These are phyloP conservation scores for Populus euphratica DNA, from an alignment of 345 rosid species.

Conservation along the genomic window DNA sequence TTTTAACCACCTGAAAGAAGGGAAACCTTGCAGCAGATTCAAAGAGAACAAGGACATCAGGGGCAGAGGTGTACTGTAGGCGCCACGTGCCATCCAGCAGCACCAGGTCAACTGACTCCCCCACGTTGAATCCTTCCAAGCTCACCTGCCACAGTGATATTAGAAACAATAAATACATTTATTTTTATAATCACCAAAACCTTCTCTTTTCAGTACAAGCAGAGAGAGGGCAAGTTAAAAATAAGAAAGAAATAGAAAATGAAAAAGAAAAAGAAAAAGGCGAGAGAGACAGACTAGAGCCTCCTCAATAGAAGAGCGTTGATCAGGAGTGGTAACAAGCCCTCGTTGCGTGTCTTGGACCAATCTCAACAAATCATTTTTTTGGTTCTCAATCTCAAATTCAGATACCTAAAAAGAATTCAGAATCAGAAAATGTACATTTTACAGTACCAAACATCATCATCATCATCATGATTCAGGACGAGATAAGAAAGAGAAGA, in stretches of 20 bases:
- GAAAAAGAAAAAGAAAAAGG: not conserved
- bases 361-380: slow-evolving; percentile 63
- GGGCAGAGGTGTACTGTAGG: slow-evolving; percentile 86
- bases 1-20: slow-evolving; percentile 57
- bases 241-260: no score
- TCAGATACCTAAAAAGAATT: slow-evolving; percentile 44
- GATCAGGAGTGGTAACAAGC: slow-evolving; percentile 52
- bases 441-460: not conserved
- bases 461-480: not conserved
- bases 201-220: not conserved
- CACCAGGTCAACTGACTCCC: slow-evolving; percentile 59
- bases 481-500: not conserved
- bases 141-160: slow-evolving; percentile 45
- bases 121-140: slow-evolving; percentile 63
- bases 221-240: not conserved
- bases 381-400: slow-evolving; percentile 59
- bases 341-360: slow-evolving; percentile 77
- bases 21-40: slow-evolving; percentile 87
- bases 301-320: slow-evolving; percentile 76
- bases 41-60: slow-evolving; percentile 75
- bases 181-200: no score
- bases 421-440: not conserved
- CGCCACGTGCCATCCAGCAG: slow-evolving; percentile 95
- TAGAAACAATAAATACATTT: not conserved
- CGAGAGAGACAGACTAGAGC: slow-evolving; percentile 51